Conservation (phyloP, 768 basidiomycete species). For the Mycena epipterygia region DNA sequence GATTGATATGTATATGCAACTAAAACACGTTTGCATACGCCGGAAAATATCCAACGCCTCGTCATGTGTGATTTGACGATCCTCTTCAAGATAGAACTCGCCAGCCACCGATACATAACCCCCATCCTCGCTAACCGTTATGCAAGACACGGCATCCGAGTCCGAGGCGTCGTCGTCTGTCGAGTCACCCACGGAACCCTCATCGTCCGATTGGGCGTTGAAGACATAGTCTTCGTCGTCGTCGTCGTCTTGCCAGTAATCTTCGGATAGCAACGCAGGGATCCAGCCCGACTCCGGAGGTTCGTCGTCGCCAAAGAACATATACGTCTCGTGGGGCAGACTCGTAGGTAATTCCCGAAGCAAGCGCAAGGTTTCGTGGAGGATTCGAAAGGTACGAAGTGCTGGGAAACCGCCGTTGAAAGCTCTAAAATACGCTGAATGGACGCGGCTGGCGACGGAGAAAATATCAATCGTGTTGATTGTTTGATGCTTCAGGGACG, state of each 20-base stretch:
- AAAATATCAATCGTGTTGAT: neutral
- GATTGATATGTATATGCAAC: too few relatives aligned
- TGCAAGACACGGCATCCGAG: neutral
- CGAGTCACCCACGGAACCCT: neutral
- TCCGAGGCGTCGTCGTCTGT: neutral
- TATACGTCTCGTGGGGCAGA: neutral
- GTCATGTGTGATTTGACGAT: neutral
- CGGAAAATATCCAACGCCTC: neutral
- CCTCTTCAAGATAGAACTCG: neutral
- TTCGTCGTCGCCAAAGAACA: too few relatives aligned
- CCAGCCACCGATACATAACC: too few relatives aligned
- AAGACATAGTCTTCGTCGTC: too few relatives aligned
- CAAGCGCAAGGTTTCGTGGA: neutral
- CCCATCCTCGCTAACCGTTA: neutral
- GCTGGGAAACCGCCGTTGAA: neutral
- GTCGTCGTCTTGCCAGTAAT: too few relatives aligned
- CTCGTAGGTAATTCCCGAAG: neutral
- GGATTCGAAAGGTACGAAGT: neutral
- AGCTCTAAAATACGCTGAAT: too few relatives aligned
- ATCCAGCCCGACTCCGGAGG: neutral
- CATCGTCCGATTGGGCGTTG: neutral
- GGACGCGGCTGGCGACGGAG: too few relatives aligned
- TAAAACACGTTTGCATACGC: neutral
- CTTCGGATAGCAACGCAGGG: neutral
- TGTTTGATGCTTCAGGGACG: neutral